Evolutionary conservation across 2,329 filamentous ascomycete species (phyloP).

Genomic region (Waltergamsia citrina): DNA sequence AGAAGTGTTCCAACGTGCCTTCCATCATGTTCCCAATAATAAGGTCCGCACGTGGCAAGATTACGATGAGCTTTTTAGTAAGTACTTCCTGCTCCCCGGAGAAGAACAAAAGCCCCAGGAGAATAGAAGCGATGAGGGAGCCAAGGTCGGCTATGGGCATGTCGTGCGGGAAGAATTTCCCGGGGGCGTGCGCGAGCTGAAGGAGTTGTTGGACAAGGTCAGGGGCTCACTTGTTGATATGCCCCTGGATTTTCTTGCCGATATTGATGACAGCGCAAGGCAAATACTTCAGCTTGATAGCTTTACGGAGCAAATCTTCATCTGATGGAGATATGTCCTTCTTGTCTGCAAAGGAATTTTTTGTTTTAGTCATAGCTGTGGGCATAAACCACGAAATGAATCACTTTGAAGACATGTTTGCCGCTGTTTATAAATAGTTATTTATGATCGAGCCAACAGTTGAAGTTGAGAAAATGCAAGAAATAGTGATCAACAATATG

Average conservation of each 20-base stretch:
- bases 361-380: no score
- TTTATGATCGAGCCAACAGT: no score
- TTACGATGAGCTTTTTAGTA: constrained; percentile 62
- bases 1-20: constrained; percentile 68
- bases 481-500: no score
- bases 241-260: constrained; percentile 79
- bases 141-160: constrained; percentile 74
- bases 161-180: constrained; percentile 73
- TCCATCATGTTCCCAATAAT: constrained; percentile 70
- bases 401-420: no score
- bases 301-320: constrained; percentile 66
- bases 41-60: constrained; percentile 60
- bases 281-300: constrained; percentile 65
- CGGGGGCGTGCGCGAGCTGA: constrained; percentile 63
- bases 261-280: constrained; percentile 76
- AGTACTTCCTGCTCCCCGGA: constrained; percentile 53
- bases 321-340: no score
- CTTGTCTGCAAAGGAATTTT: no score
- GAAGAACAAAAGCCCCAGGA: constrained; percentile 27
- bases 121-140: constrained; percentile 39
- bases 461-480: no score
- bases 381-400: no score
- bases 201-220: constrained; percentile 57
- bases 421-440: no score
- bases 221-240: constrained; percentile 76